phyloP scores from a whole-genome alignment of 495 filamentous ascomycete species.

The Daldinia loculata region DNA sequence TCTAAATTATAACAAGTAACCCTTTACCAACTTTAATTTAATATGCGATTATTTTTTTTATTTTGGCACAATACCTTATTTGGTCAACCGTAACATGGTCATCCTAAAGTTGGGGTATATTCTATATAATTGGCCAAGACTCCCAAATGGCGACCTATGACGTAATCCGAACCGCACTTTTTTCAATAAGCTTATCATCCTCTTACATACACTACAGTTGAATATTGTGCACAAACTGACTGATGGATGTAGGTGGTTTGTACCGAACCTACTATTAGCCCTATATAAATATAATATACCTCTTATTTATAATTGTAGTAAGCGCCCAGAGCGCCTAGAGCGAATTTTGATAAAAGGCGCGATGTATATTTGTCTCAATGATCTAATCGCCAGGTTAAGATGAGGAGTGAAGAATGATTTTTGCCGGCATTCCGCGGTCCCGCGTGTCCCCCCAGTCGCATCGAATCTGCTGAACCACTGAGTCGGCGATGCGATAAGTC shows the following conservation, averaged over 20 bases:
- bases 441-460: background rate
- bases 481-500: conserved; percentile 24
- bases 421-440: conserved; percentile 15
- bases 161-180: conserved; percentile 20
- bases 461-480: conserved; percentile 16
- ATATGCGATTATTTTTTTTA: too few relatives aligned
- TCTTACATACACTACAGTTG: background rate
- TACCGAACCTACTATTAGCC: background rate
- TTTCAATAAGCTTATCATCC: conserved; percentile 9
- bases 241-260: too few relatives aligned
- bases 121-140: conserved; percentile 22
- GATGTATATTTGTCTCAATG: background rate
- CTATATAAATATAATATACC: background rate
- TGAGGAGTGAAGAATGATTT: background rate
- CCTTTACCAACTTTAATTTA: too few relatives aligned
- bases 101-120: conserved; percentile 21
- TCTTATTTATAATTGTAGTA: conserved; percentile 23
- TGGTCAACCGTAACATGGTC: too few relatives aligned
- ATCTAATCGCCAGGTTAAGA: background rate
- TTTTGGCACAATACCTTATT: too few relatives aligned
- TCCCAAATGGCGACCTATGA: conserved; percentile 25
- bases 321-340: background rate
- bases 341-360: background rate
- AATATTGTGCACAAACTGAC: background rate
- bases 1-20: too few relatives aligned